Evolutionary conservation across 1,284 basidiomycete species (phyloP).

Genomic region (Cryptococcus maquisensis): DNA sequence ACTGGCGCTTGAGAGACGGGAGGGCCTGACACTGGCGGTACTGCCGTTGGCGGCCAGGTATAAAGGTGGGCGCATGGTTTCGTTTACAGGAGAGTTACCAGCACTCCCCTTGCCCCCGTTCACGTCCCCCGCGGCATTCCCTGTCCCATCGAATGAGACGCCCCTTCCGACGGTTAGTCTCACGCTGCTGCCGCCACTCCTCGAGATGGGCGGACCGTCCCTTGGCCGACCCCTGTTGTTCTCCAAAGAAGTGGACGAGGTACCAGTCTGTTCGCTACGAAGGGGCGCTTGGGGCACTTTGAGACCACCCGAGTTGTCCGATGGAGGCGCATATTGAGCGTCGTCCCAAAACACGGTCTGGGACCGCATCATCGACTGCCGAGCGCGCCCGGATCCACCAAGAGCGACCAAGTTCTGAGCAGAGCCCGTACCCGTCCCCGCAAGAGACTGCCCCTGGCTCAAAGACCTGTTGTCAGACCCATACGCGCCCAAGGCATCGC

Average conservation of each 20-base stretch:
- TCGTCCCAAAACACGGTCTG: constrained; percentile 47
- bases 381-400: constrained; percentile 1
- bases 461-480: background rate
- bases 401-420: background rate
- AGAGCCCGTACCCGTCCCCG: background rate
- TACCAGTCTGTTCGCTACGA: background rate
- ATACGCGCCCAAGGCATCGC: constrained; percentile 3
- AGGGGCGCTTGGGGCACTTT: background rate
- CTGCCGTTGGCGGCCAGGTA: background rate
- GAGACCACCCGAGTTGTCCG: background rate
- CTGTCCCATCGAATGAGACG: background rate
- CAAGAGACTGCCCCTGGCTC: background rate
- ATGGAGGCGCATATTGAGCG: constrained; percentile 25
- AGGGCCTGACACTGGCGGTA: background rate
- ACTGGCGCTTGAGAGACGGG: background rate
- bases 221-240: background rate
- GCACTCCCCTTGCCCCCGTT: constrained; percentile 1
- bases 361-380: constrained; percentile 24
- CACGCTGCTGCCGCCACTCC: background rate
- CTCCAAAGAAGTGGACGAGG: background rate
- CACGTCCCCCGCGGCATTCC: background rate
- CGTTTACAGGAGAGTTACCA: background rate
- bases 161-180: background rate
- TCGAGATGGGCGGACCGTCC: background rate
- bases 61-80: background rate